phyloP scores from a whole-genome alignment of 306 rosid species.

The Medicago arabica region DNA sequence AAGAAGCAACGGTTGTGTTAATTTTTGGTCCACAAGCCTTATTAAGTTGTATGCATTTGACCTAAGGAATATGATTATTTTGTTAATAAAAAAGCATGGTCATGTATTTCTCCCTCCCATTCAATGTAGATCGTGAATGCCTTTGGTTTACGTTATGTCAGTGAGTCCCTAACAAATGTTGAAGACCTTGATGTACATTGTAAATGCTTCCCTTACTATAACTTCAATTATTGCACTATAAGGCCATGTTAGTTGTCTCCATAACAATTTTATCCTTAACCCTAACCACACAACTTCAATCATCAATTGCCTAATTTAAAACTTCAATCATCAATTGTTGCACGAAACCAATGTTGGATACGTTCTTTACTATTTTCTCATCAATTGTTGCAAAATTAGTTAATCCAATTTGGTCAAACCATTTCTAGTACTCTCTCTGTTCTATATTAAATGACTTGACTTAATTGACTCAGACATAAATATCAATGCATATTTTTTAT shows the following conservation, averaged over 20 bases:
- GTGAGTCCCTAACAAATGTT: slow-evolving; percentile 28
- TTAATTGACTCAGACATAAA: no score
- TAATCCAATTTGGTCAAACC: no score
- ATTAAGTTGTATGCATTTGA: slow-evolving; percentile 43
- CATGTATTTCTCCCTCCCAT: slow-evolving; percentile 20
- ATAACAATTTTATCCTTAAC: neutral
- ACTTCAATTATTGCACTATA: slow-evolving; percentile 39
- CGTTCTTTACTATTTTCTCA: slow-evolving; percentile 1
- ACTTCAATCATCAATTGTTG: neutral
- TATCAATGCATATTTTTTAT: no score
- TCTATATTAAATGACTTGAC: no score
- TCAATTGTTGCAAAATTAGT: no score
- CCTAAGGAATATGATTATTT: slow-evolving; percentile 47
- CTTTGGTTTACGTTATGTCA: slow-evolving; percentile 26
- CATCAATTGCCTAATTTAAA: neutral
- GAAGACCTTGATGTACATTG: slow-evolving; percentile 23
- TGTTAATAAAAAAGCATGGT: slow-evolving; percentile 12
- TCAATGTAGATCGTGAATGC: slow-evolving; percentile 15
- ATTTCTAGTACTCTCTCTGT: no score
- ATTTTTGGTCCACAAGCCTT: slow-evolving; percentile 43
- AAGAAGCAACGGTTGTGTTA: no score
- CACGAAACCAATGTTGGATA: slow-evolving; percentile 31
- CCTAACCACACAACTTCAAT: slow-evolving; percentile 35
- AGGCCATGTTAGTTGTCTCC: slow-evolving; percentile 48
- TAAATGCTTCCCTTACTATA: slow-evolving; percentile 42